phyloP scores from a whole-genome alignment of 257 asterid species.

The Solanum chilense region DNA sequence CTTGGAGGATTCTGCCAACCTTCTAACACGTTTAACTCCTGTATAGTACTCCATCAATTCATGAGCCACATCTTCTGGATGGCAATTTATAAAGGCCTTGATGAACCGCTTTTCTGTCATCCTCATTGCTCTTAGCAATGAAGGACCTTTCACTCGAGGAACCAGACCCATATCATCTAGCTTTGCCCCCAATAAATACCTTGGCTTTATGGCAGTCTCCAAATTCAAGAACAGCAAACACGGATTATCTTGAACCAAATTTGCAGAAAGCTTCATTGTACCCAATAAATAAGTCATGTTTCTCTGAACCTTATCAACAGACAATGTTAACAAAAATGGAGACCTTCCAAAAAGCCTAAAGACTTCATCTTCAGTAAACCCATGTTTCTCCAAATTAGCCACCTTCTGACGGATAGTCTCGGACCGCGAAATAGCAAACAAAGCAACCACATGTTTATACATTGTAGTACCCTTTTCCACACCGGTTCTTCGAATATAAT shows the following conservation, averaged over 20 bases:
- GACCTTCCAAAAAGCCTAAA: conserved; percentile 48
- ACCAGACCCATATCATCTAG: conserved; percentile 61
- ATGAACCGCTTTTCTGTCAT: conserved; percentile 63
- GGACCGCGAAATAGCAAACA: conserved; percentile 56
- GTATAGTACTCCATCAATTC: conserved; percentile 36
- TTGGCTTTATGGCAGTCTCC: conserved; percentile 54
- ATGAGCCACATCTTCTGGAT: conserved; percentile 31
- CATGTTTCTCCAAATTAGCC: conserved; percentile 54
- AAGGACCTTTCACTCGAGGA: conserved; percentile 52
- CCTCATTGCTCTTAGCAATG: conserved; percentile 54
- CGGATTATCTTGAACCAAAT: conserved; percentile 28
- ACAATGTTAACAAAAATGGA: conserved; percentile 54
- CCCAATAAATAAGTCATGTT: conserved; percentile 63
- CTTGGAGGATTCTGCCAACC: conserved; percentile 72
- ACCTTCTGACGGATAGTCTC: conserved; percentile 64
- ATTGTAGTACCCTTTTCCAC: conserved; percentile 43
- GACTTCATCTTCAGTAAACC: conserved; percentile 53
- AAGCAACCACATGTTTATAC: conserved; percentile 62
- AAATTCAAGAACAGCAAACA: conserved; percentile 40
- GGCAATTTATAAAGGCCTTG: conserved; percentile 44
- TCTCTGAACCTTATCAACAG: conserved; percentile 68
- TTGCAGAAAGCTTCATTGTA: conserved; percentile 52
- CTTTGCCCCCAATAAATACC: conserved; percentile 47
- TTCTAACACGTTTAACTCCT: conserved; percentile 40
- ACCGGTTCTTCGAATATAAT: conserved; percentile 47